Percentiles rank a stretch among this genome's conserved stretches.
phyloP scores from a whole-genome alignment of 2,329 filamentous ascomycete species.

The Pestalotiopsis sp. region DNA sequence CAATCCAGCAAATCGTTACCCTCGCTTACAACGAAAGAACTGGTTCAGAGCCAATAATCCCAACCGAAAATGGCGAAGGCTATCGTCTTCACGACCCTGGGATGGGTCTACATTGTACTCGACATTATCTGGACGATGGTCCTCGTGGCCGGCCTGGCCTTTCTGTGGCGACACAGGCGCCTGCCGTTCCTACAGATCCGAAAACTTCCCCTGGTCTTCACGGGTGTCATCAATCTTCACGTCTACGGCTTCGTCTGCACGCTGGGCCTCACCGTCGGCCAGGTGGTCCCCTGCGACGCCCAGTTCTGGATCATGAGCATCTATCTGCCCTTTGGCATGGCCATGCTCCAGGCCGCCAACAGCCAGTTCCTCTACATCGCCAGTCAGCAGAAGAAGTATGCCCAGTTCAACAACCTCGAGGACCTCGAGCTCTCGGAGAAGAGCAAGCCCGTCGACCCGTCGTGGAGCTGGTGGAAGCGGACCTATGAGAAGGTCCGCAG shows the following conservation, averaged over 20 bases:
- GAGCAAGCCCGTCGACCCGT: constrained; percentile 28
- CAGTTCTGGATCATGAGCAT: constrained; percentile 71
- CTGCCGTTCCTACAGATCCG: constrained; percentile 34
- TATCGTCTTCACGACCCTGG: constrained; percentile 15
- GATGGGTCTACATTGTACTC: constrained; percentile 21
- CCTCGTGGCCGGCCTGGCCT: constrained; percentile 23
- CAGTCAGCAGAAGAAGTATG: constrained; percentile 51
- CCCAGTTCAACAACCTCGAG: constrained; percentile 25
- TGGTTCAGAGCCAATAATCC: background rate
- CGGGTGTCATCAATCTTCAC: constrained; percentile 26
- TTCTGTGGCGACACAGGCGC: constrained; percentile 26
- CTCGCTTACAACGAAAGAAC: background rate
- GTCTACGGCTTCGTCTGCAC: constrained; percentile 28
- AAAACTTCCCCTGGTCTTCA: constrained; percentile 27
- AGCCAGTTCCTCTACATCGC: constrained; percentile 62
- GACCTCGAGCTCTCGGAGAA: constrained; percentile 19
- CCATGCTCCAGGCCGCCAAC: constrained; percentile 67
- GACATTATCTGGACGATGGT: constrained; percentile 22
- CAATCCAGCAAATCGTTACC: no score
- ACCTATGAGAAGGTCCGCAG: constrained; percentile 37
- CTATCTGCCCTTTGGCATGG: constrained; percentile 66
- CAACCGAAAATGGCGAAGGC: constrained; percentile 2
- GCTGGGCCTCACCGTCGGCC: constrained; percentile 18
- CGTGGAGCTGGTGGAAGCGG: constrained; percentile 16
- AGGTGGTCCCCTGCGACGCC: constrained; percentile 49